phyloP scores from a whole-genome alignment of 2,329 filamentous ascomycete species.

The Ploettnerulaceae sp. region DNA sequence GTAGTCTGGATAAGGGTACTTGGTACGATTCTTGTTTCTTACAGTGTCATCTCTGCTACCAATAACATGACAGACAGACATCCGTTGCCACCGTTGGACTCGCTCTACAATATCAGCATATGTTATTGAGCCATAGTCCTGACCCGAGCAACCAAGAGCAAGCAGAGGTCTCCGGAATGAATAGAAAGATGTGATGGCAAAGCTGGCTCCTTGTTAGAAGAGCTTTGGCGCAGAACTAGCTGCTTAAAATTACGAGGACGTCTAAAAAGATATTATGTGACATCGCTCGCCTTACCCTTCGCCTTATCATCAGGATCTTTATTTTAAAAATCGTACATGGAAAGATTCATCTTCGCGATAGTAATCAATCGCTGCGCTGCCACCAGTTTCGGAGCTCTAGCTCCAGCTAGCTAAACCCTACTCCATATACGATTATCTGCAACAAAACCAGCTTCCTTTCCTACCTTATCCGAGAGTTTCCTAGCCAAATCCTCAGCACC shows the following conservation, averaged over 20 bases:
- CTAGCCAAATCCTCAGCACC: conserved; percentile 4
- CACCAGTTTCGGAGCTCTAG: background rate
- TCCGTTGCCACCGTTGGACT: too few species aligned
- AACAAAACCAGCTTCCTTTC: conserved; percentile 1
- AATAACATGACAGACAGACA: too few species aligned
- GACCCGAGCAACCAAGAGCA: too few species aligned
- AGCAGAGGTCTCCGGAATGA: too few species aligned
- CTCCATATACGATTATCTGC: conserved; percentile 3
- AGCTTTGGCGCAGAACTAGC: background rate
- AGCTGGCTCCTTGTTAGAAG: too few species aligned
- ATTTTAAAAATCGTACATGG: background rate
- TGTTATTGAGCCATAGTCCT: too few species aligned
- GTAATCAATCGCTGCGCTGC: background rate
- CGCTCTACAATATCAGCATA: too few species aligned
- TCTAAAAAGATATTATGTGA: background rate
- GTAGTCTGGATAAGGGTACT: too few species aligned
- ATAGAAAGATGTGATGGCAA: too few species aligned
- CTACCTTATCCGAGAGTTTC: conserved; percentile 1
- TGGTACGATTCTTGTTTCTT: too few species aligned
- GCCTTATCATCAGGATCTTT: background rate
- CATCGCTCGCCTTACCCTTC: background rate
- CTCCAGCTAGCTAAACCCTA: conserved; percentile 1
- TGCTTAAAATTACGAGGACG: background rate
- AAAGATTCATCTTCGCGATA: background rate
- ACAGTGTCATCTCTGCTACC: too few species aligned